Evolutionary conservation across 2,329 filamentous ascomycete species (phyloP).

Genomic region (Aspergillus versicolor): DNA sequence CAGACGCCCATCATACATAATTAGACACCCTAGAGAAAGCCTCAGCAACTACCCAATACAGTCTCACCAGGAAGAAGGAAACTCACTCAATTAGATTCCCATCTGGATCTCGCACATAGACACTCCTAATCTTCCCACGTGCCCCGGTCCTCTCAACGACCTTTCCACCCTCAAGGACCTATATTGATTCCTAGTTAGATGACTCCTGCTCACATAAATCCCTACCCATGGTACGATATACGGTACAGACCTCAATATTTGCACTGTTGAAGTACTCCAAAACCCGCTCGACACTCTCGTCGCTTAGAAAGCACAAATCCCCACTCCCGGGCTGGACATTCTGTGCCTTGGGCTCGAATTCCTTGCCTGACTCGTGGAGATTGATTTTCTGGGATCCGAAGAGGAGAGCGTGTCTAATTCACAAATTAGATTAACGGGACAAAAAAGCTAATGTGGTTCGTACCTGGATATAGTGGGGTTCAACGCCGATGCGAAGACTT

Average conservation of each 20-base stretch:
- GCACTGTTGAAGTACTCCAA: background rate
- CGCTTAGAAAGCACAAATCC: conserved; percentile 60
- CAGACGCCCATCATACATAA: background rate
- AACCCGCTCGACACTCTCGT: conserved; percentile 48
- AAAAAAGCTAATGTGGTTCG: no score
- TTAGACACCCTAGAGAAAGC: background rate
- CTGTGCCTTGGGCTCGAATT: conserved; percentile 61
- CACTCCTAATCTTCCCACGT: conserved; percentile 53
- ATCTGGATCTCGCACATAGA: conserved; percentile 63
- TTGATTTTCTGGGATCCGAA: conserved; percentile 64
- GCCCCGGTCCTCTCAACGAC: conserved; percentile 59
- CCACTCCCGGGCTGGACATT: conserved; percentile 56
- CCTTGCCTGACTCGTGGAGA: conserved; percentile 57
- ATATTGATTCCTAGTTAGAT: background rate
- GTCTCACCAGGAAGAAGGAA: background rate
- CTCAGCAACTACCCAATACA: background rate
- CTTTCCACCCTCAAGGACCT: conserved; percentile 19
- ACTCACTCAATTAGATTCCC: conserved; percentile 62
- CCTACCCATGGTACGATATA: no score
- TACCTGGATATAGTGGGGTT: background rate
- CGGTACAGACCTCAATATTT: background rate
- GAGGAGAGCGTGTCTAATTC: conserved; percentile 49
- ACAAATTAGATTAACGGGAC: no score
- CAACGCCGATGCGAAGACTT: background rate
- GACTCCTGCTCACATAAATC: no score